A percentile compares a stretch with the other conserved stretches of the same genome.
Conservation (phyloP, 495 filamentous ascomycete species). For the Baudoinia panamericana region DNA sequence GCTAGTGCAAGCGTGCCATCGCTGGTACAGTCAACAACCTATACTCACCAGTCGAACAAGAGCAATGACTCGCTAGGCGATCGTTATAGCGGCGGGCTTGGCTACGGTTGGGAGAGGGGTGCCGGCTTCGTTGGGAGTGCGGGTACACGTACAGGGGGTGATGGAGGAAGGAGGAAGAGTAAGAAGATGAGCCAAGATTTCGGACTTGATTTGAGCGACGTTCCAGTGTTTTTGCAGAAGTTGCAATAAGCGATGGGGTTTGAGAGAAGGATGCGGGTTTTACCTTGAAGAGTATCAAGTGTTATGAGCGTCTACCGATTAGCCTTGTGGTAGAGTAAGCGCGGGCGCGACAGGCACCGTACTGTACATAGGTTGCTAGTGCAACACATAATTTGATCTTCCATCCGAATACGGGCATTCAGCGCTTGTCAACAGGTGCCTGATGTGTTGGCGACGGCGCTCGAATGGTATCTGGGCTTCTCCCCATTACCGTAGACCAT, state of each 20-base stretch:
- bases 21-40: not conserved
- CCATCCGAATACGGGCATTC: not conserved
- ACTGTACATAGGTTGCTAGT: not conserved
- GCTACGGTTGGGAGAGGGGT: constrained; percentile 34
- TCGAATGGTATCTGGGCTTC: too few relatives aligned
- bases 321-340: not conserved
- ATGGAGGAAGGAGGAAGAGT: constrained; percentile 30
- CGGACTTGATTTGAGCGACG: constrained; percentile 33
- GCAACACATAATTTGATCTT: not conserved
- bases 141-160: constrained; percentile 28
- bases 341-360: too few relatives aligned
- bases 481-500: too few relatives aligned
- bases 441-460: too few relatives aligned
- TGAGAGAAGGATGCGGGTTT: too few relatives aligned
- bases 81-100: constrained; percentile 33
- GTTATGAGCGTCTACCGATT: not conserved
- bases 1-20: not conserved
- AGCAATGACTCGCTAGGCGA: constrained; percentile 19
- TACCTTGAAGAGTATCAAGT: not conserved
- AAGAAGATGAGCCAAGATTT: constrained; percentile 20
- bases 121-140: constrained; percentile 31
- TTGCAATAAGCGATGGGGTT: too few relatives aligned
- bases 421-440: not conserved
- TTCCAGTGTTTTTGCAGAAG: constrained; percentile 28
- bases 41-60: not conserved